Evolutionary conservation across 169 alveolate species (phyloP), one percentile per base, ranked within the genome.

Genomic region (Babesia gibsoni): DNA sequence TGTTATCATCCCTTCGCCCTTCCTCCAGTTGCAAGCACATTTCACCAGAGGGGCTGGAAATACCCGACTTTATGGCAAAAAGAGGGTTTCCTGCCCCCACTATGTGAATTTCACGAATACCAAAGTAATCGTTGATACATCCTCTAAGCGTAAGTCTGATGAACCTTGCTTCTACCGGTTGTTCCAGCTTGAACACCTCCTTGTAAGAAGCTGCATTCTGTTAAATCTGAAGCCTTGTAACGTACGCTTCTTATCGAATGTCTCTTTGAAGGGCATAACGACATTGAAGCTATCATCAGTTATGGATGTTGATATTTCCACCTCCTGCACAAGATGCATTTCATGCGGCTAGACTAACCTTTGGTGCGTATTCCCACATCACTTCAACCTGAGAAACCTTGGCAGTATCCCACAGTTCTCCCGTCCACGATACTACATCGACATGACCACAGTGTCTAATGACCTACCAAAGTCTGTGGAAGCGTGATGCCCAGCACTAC

Each of bases 51-150:
- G 90, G 89, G 52, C 89, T 82, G 22, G 96, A 88, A 8, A 92
- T 84, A 42, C 97, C 97, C 18, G 94, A 84, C 30, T 91, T 61
- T 10, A 93, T 69, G 90, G 92, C 81, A 41, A 93, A 82, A 54
- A 91, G 57, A 8, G 96, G 97, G 61, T 85, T 72, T 3, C 97
- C 97, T 4, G 92, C 84, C 6, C 96, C 97, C 42, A 91, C 80
- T 7, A 92, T 82, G 59, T 89, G 90, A 9, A 92, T 80, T 52
- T 89, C 92, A 49, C 93, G 84, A 56, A 93, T 93, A 43, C 97
- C 97, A 70, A 92, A 91, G 67, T 85, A 93, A 63, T 92, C 86
- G 68, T 88, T 90, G 23, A 82, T 61, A 7, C 91, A 73, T 65
- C 87, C 85, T 45, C 91, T 66, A 91, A 93, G 77, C n/a, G 92